Percentiles rank a stretch among this genome's conserved stretches.
phyloP scores from a whole-genome alignment of 2,329 filamentous ascomycete species.

The Calonectria pseudoreteaudii region DNA sequence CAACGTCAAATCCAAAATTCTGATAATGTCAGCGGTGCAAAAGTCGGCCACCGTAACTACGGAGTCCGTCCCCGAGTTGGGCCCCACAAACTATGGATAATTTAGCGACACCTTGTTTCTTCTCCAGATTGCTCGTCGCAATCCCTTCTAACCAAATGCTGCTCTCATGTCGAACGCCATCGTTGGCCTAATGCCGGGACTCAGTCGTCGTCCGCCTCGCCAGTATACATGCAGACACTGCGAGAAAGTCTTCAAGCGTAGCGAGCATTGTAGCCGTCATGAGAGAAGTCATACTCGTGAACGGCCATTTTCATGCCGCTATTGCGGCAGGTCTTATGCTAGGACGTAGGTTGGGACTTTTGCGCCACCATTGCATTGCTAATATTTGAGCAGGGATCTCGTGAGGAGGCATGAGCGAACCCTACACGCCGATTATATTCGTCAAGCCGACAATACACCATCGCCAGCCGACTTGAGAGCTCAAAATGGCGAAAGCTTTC shows the following conservation, averaged over 20 bases:
- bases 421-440: background rate
- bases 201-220: background rate
- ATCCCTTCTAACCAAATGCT: background rate
- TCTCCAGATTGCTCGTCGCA: background rate
- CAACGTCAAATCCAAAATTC: background rate
- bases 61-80: background rate
- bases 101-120: background rate
- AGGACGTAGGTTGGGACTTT: background rate
- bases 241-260: background rate
- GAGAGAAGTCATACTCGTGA: background rate
- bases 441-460: no score
- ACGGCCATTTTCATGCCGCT: background rate
- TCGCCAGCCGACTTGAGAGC: background rate
- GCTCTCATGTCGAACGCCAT: background rate
- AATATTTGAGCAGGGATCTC: background rate
- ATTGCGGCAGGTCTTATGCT: background rate
- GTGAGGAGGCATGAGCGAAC: background rate
- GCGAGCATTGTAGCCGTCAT: slow-evolving; percentile 1
- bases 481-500: background rate
- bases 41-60: background rate
- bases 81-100: background rate
- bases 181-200: background rate
- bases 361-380: background rate
- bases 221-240: background rate
- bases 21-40: background rate